A percentile compares a stretch with the other conserved stretches of the same genome.
phyloP scores from a whole-genome alignment of 2,329 filamentous ascomycete species.

The Xylaria sp. region DNA sequence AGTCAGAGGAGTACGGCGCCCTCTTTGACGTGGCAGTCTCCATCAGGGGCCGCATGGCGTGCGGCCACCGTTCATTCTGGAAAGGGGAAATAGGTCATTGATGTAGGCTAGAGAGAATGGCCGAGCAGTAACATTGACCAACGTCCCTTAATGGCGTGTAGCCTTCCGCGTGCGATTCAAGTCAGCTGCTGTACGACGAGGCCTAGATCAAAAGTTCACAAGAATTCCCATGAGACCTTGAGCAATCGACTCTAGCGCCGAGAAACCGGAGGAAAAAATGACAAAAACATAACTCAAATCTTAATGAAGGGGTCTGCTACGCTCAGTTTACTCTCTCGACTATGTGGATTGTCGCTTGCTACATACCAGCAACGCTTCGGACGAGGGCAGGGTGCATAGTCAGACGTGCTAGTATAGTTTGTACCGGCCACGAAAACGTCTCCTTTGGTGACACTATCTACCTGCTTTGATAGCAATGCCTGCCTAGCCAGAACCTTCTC shows the following conservation, averaged over 20 bases:
- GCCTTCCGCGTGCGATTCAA: slow-evolving; percentile 42
- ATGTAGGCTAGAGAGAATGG: slow-evolving; percentile 41
- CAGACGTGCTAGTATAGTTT: slow-evolving; percentile 24
- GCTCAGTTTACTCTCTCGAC: slow-evolving; percentile 28
- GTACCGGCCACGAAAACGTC: slow-evolving; percentile 2
- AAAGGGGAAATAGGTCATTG: slow-evolving; percentile 42
- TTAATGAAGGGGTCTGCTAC: slow-evolving; percentile 30
- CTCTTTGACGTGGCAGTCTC: slow-evolving; percentile 50
- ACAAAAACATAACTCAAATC: slow-evolving; percentile 36
- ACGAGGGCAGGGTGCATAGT: slow-evolving; percentile 33
- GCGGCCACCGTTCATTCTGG: slow-evolving; percentile 47
- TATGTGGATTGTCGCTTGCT: slow-evolving; percentile 28
- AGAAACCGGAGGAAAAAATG: slow-evolving; percentile 12
- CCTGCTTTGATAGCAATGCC: slow-evolving; percentile 18
- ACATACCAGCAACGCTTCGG: slow-evolving; percentile 34
- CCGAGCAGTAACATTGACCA: slow-evolving; percentile 43
- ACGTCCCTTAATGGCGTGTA: slow-evolving; percentile 43
- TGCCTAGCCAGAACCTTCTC: neutral
- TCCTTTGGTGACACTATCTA: slow-evolving; percentile 13
- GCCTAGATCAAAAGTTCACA: slow-evolving; percentile 38
- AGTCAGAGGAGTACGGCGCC: slow-evolving; percentile 44
- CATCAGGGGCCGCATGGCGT: slow-evolving; percentile 44
- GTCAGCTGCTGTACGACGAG: slow-evolving; percentile 45
- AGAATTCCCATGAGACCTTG: slow-evolving; percentile 30
- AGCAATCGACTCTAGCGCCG: slow-evolving; percentile 23